These are phyloP conservation scores for Lasiosphaeria ovina DNA, from an alignment of 495 filamentous ascomycete species.

Conservation along the genomic window DNA sequence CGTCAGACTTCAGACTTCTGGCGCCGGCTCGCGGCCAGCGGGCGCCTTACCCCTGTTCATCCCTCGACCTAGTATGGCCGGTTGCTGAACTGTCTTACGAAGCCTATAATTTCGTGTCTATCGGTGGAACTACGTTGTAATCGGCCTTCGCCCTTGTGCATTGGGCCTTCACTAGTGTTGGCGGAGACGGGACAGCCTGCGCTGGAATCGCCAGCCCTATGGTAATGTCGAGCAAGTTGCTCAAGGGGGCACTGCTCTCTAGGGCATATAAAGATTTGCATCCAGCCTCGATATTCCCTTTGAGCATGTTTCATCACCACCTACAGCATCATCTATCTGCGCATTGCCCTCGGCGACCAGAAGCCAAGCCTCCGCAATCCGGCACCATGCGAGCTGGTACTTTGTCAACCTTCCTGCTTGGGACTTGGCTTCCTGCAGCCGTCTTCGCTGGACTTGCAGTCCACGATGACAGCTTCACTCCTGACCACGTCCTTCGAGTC, in stretches of 20 bases:
- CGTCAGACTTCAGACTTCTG: not conserved
- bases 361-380: not conserved
- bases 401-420: slow-evolving; percentile 7
- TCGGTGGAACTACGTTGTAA: slow-evolving; percentile 3
- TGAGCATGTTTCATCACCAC: not conserved
- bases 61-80: not conserved
- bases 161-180: not conserved
- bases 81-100: not conserved
- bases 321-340: not conserved
- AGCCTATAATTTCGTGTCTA: slow-evolving; percentile 3
- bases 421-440: slow-evolving; percentile 6
- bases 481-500: slow-evolving; percentile 50
- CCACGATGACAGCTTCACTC: slow-evolving; percentile 45
- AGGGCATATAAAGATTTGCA: slow-evolving; percentile 5
- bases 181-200: not conserved
- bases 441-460: slow-evolving; percentile 6
- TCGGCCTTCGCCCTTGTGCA: slow-evolving; percentile 2
- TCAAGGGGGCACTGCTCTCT: not conserved
- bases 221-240: not conserved
- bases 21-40: not conserved
- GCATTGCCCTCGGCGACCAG: not conserved
- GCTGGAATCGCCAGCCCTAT: not conserved
- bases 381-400: slow-evolving; percentile 9
- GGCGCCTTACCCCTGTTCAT: not conserved
- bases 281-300: not conserved